Conservation (phyloP, 352 stramenopile genomes). For the Globisporangium mamillatum region DNA sequence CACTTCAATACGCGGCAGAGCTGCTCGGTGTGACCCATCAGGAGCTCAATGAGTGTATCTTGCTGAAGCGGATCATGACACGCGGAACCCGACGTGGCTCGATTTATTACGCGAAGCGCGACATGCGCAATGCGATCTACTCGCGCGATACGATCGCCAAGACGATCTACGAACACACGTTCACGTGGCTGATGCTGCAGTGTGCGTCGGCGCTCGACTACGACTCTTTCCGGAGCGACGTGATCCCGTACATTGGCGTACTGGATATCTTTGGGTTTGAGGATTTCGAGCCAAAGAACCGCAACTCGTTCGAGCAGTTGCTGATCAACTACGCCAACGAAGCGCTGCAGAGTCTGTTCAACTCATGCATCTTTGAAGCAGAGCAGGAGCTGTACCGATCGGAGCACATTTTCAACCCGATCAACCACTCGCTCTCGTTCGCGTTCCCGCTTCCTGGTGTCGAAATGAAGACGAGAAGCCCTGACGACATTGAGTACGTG, state of each 20-base stretch:
- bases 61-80: constrained; percentile 81
- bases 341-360: constrained; percentile 89
- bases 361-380: constrained; percentile 83
- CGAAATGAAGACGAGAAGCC: constrained; percentile 27
- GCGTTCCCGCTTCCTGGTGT: constrained; percentile 58
- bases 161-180: constrained; percentile 87
- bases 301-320: constrained; percentile 91
- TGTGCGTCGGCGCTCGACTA: constrained; percentile 78
- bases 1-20: constrained; percentile 46
- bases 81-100: constrained; percentile 68
- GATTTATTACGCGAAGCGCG: constrained; percentile 78
- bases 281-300: constrained; percentile 85
- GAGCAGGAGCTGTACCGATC: constrained; percentile 82
- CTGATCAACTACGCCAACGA: constrained; percentile 94
- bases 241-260: constrained; percentile 87
- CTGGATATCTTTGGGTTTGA: constrained; percentile 94
- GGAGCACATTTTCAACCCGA: constrained; percentile 83
- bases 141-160: constrained; percentile 89
- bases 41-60: constrained; percentile 67
- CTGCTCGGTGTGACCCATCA: constrained; percentile 65
- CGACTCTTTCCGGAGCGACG: constrained; percentile 74
- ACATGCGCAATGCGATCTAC: constrained; percentile 66
- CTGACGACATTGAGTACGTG: constrained; percentile 33
- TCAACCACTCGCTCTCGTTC: constrained; percentile 79
- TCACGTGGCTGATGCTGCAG: constrained; percentile 87